Conservation (phyloP, 345 rosid genomes). For the Fremontodendron californicum region DNA sequence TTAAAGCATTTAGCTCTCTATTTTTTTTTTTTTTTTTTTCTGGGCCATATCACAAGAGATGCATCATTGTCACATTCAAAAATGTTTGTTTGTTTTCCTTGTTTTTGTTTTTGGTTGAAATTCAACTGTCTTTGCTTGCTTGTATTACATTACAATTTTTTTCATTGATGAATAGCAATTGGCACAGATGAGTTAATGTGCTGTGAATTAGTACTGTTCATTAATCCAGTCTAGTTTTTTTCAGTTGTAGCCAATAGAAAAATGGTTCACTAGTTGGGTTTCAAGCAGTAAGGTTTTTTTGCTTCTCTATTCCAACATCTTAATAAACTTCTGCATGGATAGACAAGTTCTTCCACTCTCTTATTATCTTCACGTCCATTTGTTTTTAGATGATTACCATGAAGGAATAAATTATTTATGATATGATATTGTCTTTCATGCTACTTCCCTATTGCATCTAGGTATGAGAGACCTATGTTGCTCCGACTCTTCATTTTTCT, state of each 20-base stretch:
- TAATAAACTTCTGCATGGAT: not conserved
- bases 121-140: not conserved
- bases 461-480: too few species aligned
- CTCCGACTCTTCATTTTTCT: too few species aligned
- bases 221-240: too few species aligned
- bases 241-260: not conserved
- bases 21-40: not conserved
- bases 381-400: not conserved
- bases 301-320: not conserved
- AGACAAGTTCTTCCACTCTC: not conserved
- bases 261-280: not conserved
- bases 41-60: not conserved
- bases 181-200: not conserved
- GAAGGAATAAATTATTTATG: not conserved
- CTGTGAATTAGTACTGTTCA: too few species aligned
- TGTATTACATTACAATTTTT: not conserved
- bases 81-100: not conserved
- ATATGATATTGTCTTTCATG: not conserved
- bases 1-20: too few species aligned
- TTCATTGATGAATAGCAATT: not conserved
- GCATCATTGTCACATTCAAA: not conserved
- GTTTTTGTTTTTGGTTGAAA: not conserved
- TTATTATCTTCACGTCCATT: not conserved
- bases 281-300: not conserved
- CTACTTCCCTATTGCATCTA: too few species aligned